These are phyloP conservation scores for Colletotrichum gloeosporioides DNA, from an alignment of 2,329 filamentous ascomycete species.

Conservation along the genomic window DNA sequence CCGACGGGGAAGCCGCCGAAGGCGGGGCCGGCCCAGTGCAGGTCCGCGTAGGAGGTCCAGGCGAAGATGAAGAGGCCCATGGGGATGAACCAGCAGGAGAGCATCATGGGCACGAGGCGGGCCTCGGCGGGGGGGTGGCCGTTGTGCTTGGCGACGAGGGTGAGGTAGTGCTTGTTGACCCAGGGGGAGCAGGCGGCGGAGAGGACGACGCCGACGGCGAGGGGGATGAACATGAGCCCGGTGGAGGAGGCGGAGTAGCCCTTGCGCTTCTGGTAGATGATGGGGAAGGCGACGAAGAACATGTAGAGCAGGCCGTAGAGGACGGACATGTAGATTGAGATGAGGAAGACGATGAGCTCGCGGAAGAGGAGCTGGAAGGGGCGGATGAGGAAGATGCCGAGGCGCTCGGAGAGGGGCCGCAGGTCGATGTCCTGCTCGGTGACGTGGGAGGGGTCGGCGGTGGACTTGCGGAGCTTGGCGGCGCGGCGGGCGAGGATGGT, in stretches of 20 bases:
- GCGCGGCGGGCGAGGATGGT: conserved; percentile 76
- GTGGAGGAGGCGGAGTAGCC: conserved; percentile 76
- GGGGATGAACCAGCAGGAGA: conserved; percentile 74
- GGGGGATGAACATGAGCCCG: conserved; percentile 86
- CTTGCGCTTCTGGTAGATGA: conserved; percentile 81
- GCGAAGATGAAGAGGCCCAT: conserved; percentile 64
- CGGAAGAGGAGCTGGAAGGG: conserved; percentile 86
- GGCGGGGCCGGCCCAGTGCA: conserved; percentile 75
- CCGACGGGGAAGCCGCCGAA: conserved; percentile 76
- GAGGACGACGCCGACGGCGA: conserved; percentile 75
- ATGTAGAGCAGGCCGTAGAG: conserved; percentile 78
- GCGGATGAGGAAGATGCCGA: conserved; percentile 77
- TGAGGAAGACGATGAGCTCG: conserved; percentile 85
- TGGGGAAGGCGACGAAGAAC: conserved; percentile 75
- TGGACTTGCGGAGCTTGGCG: conserved; percentile 71
- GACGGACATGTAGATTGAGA: conserved; percentile 85
- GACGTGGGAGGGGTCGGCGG: conserved; percentile 70
- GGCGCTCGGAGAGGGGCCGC: conserved; percentile 70
- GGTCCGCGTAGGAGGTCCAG: conserved; percentile 65
- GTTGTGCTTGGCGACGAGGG: conserved; percentile 63
- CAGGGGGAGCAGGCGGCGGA: conserved; percentile 72
- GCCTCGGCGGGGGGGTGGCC: conserved; percentile 79
- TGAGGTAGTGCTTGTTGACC: conserved; percentile 84
- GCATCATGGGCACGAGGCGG: conserved; percentile 84
- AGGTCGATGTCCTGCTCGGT: conserved; percentile 83